phyloP scores from a whole-genome alignment of 805 yeast species.

The Saturnispora dispora region DNA sequence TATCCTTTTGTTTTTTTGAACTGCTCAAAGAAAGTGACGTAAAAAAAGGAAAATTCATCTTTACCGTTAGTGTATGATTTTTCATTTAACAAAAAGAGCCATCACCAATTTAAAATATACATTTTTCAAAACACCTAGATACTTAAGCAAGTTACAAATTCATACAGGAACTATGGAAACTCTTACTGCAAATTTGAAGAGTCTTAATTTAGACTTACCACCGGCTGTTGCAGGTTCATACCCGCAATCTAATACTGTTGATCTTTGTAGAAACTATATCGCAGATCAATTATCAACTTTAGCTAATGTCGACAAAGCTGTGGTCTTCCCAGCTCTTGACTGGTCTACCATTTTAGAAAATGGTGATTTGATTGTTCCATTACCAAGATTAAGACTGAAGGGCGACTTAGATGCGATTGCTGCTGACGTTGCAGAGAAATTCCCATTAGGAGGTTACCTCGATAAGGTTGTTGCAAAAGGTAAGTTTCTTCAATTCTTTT shows the following conservation, averaged over 20 bases:
- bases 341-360: constrained; percentile 78
- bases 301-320: constrained; percentile 57
- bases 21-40: not conserved
- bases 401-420: constrained; percentile 76
- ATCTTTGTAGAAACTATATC: constrained; percentile 83
- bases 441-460: constrained; percentile 65
- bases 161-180: constrained; percentile 13
- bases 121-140: not conserved
- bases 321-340: constrained; percentile 81
- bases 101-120: not conserved
- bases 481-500: constrained; percentile 84
- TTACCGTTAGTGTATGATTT: constrained; percentile 3
- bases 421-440: constrained; percentile 64
- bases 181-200: constrained; percentile 19
- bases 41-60: not conserved
- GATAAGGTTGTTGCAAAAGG: constrained; percentile 74
- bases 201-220: constrained; percentile 31
- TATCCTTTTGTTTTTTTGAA: not conserved
- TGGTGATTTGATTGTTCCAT: constrained; percentile 87
- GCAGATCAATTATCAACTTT: constrained; percentile 65
- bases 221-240: constrained; percentile 45
- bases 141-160: not conserved
- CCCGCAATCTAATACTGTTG: constrained; percentile 76
- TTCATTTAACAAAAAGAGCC: constrained; percentile 5
- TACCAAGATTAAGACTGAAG: constrained; percentile 82